Evolutionary conservation across 805 yeast species (phyloP).

Genomic region (Lachancea dasiensis): DNA sequence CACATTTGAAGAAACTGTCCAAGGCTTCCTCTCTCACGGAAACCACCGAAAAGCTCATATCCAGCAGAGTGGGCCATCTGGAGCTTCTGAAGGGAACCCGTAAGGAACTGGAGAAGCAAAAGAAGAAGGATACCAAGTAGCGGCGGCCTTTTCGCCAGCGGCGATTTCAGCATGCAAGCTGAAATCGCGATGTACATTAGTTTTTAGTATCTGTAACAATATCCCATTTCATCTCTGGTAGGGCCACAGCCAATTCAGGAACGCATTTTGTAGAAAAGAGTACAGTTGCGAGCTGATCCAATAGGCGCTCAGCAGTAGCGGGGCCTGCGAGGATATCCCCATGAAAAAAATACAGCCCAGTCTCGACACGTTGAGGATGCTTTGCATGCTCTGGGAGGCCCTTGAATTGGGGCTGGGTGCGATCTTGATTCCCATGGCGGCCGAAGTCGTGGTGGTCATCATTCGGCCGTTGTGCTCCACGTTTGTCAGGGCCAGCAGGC

Average conservation of each 20-base stretch:
- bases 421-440: slow-evolving; percentile 19
- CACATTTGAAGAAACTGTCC: slow-evolving; percentile 48
- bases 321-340: slow-evolving; percentile 82
- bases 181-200: slow-evolving; percentile 6
- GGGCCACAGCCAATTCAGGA: slow-evolving; percentile 64
- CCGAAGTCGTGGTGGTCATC: slow-evolving; percentile 34
- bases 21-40: slow-evolving; percentile 46
- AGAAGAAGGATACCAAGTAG: slow-evolving; percentile 22
- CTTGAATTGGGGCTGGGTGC: slow-evolving; percentile 20
- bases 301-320: slow-evolving; percentile 73
- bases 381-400: slow-evolving; percentile 28
- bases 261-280: slow-evolving; percentile 68
- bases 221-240: slow-evolving; percentile 15
- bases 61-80: slow-evolving; percentile 89
- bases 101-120: slow-evolving; percentile 64
- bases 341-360: slow-evolving; percentile 72
- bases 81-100: slow-evolving; percentile 89
- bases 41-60: slow-evolving; percentile 77
- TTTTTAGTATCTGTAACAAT: not conserved
- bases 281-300: slow-evolving; percentile 84
- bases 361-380: slow-evolving; percentile 65
- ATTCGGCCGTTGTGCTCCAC: slow-evolving; percentile 77
- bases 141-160: not conserved
- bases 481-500: slow-evolving; percentile 64
- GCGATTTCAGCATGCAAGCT: too few species aligned